Evolutionary conservation across 2,329 filamentous ascomycete species (phyloP).

Genomic region (Grosmannia serpens): DNA sequence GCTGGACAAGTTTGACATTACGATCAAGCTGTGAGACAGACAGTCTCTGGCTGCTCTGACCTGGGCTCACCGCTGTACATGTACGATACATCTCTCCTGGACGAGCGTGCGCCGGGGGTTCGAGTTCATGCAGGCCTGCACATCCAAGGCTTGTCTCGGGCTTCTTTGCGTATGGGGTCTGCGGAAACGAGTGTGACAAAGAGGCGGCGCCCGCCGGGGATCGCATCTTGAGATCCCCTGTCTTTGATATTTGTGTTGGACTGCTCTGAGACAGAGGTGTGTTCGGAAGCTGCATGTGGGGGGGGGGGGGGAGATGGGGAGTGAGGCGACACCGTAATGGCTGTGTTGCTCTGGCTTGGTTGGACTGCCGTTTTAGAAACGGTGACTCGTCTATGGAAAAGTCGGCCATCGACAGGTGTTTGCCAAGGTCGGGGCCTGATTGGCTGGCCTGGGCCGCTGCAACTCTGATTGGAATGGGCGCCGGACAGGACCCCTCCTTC

Average conservation of each 20-base stretch:
- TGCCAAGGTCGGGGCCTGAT: neutral
- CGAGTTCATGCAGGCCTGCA: neutral
- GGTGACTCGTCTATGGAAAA: neutral
- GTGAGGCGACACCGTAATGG: neutral
- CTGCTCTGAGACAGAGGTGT: neutral
- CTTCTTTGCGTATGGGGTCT: neutral
- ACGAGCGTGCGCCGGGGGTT: neutral
- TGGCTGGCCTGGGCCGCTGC: neutral
- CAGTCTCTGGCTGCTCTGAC: neutral
- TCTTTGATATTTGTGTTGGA: neutral
- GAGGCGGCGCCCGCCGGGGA: neutral
- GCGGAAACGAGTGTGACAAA: neutral
- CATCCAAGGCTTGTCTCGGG: neutral
- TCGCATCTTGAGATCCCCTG: neutral
- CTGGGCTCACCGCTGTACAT: too few species aligned
- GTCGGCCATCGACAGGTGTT: neutral
- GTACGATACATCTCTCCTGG: too few species aligned
- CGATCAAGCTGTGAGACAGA: constrained; percentile 51
- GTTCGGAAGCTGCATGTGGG: neutral
- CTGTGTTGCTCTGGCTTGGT: neutral
- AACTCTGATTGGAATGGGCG: neutral
- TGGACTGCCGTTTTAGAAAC: neutral
- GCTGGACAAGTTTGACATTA: constrained; percentile 54
- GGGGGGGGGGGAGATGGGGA: neutral
- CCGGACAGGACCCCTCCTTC: neutral